These are phyloP conservation scores for Blastomyces gilchristii DNA, from an alignment of 2,329 filamentous ascomycete species.

Conservation along the genomic window DNA sequence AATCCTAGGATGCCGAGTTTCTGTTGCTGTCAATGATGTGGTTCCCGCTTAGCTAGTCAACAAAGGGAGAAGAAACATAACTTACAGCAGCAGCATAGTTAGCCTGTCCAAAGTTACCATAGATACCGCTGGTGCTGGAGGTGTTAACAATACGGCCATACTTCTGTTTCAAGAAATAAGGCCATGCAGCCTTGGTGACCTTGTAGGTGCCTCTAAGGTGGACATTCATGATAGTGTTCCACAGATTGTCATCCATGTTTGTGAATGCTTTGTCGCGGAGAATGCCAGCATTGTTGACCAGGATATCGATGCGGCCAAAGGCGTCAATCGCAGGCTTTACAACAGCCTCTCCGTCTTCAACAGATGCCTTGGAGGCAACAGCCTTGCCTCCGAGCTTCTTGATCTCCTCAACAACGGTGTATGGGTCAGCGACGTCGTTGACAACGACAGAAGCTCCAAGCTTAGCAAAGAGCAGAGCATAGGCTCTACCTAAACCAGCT, in stretches of 20 bases:
- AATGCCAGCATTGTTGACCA: constrained; percentile 98
- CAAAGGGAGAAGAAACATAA: constrained; percentile 19
- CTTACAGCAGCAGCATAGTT: constrained; percentile 87
- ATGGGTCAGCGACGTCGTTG: constrained; percentile 90
- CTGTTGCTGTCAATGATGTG: constrained; percentile 31
- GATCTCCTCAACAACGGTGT: constrained; percentile 85
- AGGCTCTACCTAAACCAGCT: constrained; percentile 79
- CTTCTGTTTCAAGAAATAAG: constrained; percentile 95
- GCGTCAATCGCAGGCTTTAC: constrained; percentile 89
- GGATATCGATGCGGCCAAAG: constrained; percentile 85
- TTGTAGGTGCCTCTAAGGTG: constrained; percentile 94
- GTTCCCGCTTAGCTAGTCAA: neutral
- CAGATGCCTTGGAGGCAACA: constrained; percentile 83
- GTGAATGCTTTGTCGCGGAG: constrained; percentile 93
- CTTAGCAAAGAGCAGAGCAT: constrained; percentile 78
- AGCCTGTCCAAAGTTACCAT: constrained; percentile 97
- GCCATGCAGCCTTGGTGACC: constrained; percentile 94
- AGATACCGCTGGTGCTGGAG: constrained; percentile 92
- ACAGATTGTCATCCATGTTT: constrained; percentile 93
- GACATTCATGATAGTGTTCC: constrained; percentile 85
- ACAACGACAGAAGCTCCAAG: constrained; percentile 78
- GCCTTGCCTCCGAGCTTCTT: constrained; percentile 81
- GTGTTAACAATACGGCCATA: constrained; percentile 97
- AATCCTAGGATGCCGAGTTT: constrained; percentile 92
- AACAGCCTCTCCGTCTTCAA: constrained; percentile 82